phyloP scores from a whole-genome alignment of 1,139 yeast genomes.

The Eremothecium sinecaudum region DNA sequence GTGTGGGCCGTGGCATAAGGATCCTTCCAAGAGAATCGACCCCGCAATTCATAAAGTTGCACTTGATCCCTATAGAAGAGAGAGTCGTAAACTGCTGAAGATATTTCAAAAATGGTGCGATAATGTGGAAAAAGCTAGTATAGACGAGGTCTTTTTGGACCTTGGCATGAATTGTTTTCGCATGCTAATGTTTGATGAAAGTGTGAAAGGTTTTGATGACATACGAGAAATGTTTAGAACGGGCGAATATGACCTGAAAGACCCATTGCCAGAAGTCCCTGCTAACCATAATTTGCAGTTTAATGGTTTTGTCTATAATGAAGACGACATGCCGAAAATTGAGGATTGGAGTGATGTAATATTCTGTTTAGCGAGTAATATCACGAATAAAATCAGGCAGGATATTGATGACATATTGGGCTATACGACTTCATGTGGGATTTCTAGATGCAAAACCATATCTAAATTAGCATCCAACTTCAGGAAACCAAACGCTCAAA shows the following conservation, averaged over 20 bases:
- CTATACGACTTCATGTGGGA: conserved; percentile 86
- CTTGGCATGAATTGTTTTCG: conserved; percentile 49
- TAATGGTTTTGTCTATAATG: conserved; percentile 19
- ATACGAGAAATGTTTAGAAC: conserved; percentile 17
- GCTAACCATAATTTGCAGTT: conserved; percentile 23
- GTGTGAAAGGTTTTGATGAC: conserved; percentile 30
- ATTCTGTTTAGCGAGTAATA: conserved; percentile 53
- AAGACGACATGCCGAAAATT: conserved; percentile 21
- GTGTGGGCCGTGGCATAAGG: conserved; percentile 30
- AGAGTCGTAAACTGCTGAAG: conserved; percentile 67
- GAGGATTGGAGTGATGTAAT: conserved; percentile 83
- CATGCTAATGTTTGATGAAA: conserved; percentile 24
- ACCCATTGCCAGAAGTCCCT: conserved; percentile 46
- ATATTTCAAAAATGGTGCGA: conserved; percentile 51
- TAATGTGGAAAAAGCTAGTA: conserved; percentile 83
- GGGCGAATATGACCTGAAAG: conserved; percentile 27
- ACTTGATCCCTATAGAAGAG: conserved; percentile 82
- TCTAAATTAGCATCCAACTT: conserved; percentile 88
- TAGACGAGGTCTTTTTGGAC: conserved; percentile 86
- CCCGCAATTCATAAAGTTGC: conserved; percentile 69
- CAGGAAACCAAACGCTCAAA: conserved; percentile 79
- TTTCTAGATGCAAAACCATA: conserved; percentile 62
- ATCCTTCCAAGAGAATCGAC: conserved; percentile 26
- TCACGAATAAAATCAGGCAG: conserved; percentile 46
- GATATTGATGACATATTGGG: conserved; percentile 48